Evolutionary conservation across 2,329 filamentous ascomycete genomes (phyloP).

Genomic region (Exophiala lecanii-corni): DNA sequence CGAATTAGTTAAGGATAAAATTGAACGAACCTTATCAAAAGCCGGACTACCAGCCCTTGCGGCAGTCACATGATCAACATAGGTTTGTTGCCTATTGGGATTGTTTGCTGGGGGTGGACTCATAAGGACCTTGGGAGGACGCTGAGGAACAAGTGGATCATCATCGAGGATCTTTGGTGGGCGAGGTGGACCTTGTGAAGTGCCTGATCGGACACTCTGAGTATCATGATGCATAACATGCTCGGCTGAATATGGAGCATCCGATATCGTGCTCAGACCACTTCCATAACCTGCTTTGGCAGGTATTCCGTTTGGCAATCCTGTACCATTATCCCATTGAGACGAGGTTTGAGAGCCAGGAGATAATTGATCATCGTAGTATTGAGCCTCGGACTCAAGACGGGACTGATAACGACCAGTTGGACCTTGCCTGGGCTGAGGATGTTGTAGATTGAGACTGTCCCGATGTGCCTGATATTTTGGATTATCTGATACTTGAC

Average conservation of each 20-base stretch:
- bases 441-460: slow-evolving; percentile 60
- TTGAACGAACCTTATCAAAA: slow-evolving; percentile 29
- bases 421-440: slow-evolving; percentile 59
- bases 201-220: slow-evolving; percentile 25
- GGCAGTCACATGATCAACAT: slow-evolving; percentile 39
- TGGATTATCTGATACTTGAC: slow-evolving; percentile 52
- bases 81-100: slow-evolving; percentile 30
- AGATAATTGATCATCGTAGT: slow-evolving; percentile 38
- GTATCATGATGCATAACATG: slow-evolving; percentile 11
- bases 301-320: slow-evolving; percentile 7
- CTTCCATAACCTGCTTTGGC: slow-evolving; percentile 29
- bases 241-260: slow-evolving; percentile 41
- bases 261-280: slow-evolving; percentile 44
- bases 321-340: slow-evolving; percentile 32
- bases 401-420: slow-evolving; percentile 59
- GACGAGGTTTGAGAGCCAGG: slow-evolving; percentile 41
- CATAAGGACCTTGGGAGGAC: slow-evolving; percentile 36
- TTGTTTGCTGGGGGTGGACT: slow-evolving; percentile 30
- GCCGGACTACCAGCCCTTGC: slow-evolving; percentile 29
- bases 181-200: slow-evolving; percentile 41
- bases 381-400: slow-evolving; percentile 57
- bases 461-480: slow-evolving; percentile 63
- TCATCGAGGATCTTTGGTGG: slow-evolving; percentile 54
- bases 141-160: slow-evolving; percentile 55
- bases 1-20: background rate